Evolutionary conservation across 2,329 filamentous ascomycete species (phyloP).

Genomic region (Claviceps sp.): DNA sequence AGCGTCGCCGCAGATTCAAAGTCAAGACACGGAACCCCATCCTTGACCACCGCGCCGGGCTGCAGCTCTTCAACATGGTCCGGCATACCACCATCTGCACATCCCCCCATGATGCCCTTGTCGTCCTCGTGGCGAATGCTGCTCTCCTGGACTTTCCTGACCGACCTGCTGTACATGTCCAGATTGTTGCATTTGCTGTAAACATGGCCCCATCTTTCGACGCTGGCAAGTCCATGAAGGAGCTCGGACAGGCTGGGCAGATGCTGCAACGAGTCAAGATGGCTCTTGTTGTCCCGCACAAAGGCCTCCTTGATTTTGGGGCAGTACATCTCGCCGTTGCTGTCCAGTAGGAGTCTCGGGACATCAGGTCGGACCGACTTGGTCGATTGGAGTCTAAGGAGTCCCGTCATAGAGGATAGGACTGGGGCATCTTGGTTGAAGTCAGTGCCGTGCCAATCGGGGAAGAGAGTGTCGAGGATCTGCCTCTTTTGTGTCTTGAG

Average conservation of each 20-base stretch:
- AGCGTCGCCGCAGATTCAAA: neutral
- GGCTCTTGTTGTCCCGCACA: slow-evolving; percentile 15
- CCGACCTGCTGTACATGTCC: slow-evolving; percentile 11
- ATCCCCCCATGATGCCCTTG: neutral
- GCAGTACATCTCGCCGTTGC: slow-evolving; percentile 6
- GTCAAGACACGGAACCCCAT: neutral
- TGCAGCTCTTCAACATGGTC: slow-evolving; percentile 12
- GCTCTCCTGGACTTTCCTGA: neutral
- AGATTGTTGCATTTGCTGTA: slow-evolving; percentile 8
- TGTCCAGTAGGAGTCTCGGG: slow-evolving; percentile 3
- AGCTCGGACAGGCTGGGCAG: slow-evolving; percentile 16
- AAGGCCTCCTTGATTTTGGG: neutral
- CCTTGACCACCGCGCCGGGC: neutral
- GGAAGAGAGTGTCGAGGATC: slow-evolving; percentile 13
- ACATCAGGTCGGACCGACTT: slow-evolving; percentile 5
- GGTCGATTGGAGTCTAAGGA: slow-evolving; percentile 12
- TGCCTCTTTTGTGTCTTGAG: slow-evolving; percentile 11
- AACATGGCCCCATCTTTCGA: neutral
- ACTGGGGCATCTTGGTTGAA: slow-evolving; percentile 23
- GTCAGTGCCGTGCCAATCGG: slow-evolving; percentile 10
- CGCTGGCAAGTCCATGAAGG: neutral
- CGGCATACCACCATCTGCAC: slow-evolving; percentile 7
- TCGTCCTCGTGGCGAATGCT: neutral
- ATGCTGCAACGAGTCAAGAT: slow-evolving; percentile 16
- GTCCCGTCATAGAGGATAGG: slow-evolving; percentile 2